Base-by-base conservation (phyloP, 768 basidiomycete genomes). In the Leucosporidium scottii region DNA sequence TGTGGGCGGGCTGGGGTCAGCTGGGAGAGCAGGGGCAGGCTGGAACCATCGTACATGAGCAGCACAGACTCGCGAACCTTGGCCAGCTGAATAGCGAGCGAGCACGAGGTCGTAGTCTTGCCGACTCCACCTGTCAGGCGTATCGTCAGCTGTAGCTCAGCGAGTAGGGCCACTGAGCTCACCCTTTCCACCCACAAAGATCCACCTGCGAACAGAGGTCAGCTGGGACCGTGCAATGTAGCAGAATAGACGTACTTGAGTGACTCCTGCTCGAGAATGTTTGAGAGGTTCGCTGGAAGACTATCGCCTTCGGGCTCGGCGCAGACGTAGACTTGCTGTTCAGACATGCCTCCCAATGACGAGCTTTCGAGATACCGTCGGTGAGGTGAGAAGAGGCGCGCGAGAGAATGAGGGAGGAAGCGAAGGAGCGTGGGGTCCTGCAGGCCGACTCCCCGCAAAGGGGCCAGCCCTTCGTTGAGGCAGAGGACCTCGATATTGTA, bases 131-230 rank as follows among this genome's bases (percentile, higher is more conserved):
- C 15, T 63, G 31, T 23, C 6, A 17, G 4, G 1, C 17, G 6
- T n/a, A 17, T 58, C 21, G 49, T 51, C 4, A 34, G 51, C 54
- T 23, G 28, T 30, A 18, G 47, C 53, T 23, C 47, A n/a, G 9
- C 2, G 34, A 13, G 25, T 36, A 27, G 7, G 21, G 2, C 4
- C 27, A 20, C 17, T 10, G 23, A 25, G 27, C 93, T 92, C 71
- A 98, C 96, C 82, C 93, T 96, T 79, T 91, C 96, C 84, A 85
- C 94, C 94, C 77, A 96, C 98, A 78, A 99, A 99, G 77, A 99
- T 97, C 94, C 94, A 99, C 78, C 97, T 96, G 68, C 31, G 57
- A 44, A n/a, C 17, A 28, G 5, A 30, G 18, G 23, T 27, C 21
- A 54, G 27, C 12, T 47, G 23, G 3, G 4, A 13, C 15, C 12